Evolutionary conservation across 495 filamentous ascomycete species (phyloP).

Genomic region (Pyronema domesticum): DNA sequence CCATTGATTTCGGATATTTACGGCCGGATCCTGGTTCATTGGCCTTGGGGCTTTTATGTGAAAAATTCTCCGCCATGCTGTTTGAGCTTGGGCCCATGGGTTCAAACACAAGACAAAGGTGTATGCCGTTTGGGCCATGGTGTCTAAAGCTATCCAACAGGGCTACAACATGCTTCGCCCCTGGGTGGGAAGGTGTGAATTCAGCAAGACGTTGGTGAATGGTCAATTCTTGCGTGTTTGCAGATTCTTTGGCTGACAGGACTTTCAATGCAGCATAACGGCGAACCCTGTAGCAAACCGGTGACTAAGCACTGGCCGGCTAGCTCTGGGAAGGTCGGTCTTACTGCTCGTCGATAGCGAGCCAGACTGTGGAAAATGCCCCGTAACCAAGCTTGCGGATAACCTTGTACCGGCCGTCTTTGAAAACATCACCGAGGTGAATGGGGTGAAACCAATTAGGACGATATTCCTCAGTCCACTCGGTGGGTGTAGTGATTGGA

Average conservation of each 20-base stretch:
- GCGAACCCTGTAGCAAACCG: not conserved
- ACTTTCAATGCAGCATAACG: conserved; percentile 30
- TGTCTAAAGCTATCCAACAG: too few relatives aligned
- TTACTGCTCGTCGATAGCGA: conserved; percentile 26
- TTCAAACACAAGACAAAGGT: too few relatives aligned
- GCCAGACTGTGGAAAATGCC: conserved; percentile 35
- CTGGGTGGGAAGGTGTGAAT: too few relatives aligned
- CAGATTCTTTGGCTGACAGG: conserved; percentile 20
- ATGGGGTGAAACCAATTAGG: conserved; percentile 32
- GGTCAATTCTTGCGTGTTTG: too few relatives aligned
- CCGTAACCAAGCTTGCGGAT: conserved; percentile 35
- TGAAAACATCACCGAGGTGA: conserved; percentile 26
- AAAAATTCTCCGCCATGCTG: conserved; percentile 24
- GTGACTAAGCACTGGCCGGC: conserved; percentile 12
- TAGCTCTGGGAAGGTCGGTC: conserved; percentile 11
- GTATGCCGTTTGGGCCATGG: too few relatives aligned
- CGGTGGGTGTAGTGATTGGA: not conserved
- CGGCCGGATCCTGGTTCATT: not conserved
- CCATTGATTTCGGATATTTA: conserved; percentile 28
- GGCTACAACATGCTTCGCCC: too few relatives aligned
- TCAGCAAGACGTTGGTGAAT: too few relatives aligned
- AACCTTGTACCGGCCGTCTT: conserved; percentile 29
- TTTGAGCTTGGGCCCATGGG: conserved; percentile 29
- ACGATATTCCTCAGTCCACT: conserved; percentile 23
- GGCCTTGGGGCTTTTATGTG: not conserved